Evolutionary conservation across 192 early-diverging fungal genomes (phyloP).

Genomic region (Chytriomyces sp.): DNA sequence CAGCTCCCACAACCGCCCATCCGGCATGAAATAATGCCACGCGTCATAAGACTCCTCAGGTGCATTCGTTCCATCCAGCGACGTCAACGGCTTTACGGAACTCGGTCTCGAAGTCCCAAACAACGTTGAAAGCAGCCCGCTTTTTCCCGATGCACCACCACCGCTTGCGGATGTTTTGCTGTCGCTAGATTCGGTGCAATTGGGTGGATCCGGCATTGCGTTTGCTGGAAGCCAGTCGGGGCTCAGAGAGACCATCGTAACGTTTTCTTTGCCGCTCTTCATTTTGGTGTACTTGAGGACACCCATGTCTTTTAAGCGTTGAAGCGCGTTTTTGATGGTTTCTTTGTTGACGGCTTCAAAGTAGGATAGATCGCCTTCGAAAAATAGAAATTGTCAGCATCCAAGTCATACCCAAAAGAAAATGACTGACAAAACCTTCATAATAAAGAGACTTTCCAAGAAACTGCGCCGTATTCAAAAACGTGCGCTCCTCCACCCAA

Average conservation of each 20-base stretch:
- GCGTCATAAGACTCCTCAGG: conserved; percentile 38
- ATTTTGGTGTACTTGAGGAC: conserved; percentile 61
- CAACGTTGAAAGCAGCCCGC: neutral
- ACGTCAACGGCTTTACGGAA: neutral
- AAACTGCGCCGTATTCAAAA: conserved; percentile 71
- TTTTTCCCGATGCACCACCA: neutral
- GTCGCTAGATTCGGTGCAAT: neutral
- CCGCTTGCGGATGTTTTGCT: too few relatives aligned
- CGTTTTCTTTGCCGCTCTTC: conserved; percentile 24
- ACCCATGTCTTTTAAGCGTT: conserved; percentile 70
- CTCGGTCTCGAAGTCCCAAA: neutral
- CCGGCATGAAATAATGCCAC: conserved; percentile 56
- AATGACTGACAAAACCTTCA: conserved; percentile 65
- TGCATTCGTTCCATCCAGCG: conserved; percentile 11
- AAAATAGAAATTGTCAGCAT: neutral
- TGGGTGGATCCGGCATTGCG: conserved; percentile 45
- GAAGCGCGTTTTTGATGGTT: conserved; percentile 78
- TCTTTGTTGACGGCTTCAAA: conserved; percentile 87
- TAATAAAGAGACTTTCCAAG: conserved; percentile 86
- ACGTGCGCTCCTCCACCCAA: conserved; percentile 77
- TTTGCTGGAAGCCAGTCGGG: conserved; percentile 36
- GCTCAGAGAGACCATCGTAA: conserved; percentile 50
- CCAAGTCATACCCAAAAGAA: neutral
- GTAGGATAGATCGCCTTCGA: conserved; percentile 63
- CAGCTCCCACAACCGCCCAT: conserved; percentile 75